Conservation (phyloP, 768 basidiomycete species). For the Leucosporidium creatinivorum region DNA sequence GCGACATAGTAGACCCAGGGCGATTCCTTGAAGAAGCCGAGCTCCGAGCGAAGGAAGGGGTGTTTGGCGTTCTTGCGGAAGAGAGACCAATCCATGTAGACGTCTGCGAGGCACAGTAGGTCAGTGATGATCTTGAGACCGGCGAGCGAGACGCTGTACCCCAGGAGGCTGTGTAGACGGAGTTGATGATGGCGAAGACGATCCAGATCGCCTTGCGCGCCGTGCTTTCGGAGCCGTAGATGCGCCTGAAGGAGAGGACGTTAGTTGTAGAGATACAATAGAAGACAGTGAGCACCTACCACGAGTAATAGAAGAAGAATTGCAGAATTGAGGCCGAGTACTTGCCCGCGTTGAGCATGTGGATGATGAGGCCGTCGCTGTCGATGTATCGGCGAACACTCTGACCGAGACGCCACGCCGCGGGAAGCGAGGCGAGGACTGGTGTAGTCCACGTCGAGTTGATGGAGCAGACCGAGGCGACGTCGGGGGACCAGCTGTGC, state of each 20-base stretch:
- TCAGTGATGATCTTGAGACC: background rate
- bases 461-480: slow-evolving; percentile 37
- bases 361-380: slow-evolving; percentile 52
- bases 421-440: slow-evolving; percentile 58
- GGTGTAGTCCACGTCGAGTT: slow-evolving; percentile 57
- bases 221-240: slow-evolving; percentile 33
- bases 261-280: too few relatives aligned
- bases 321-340: slow-evolving; percentile 35
- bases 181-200: slow-evolving; percentile 56
- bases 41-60: slow-evolving; percentile 61
- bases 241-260: slow-evolving; percentile 47
- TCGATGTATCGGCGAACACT: slow-evolving; percentile 80
- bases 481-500: slow-evolving; percentile 46
- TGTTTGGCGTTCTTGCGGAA: slow-evolving; percentile 51
- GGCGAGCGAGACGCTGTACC: slow-evolving; percentile 48
- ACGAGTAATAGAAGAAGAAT: slow-evolving; percentile 53
- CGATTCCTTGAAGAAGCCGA: slow-evolving; percentile 58
- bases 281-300: background rate
- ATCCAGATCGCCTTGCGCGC: slow-evolving; percentile 60
- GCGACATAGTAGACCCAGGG: slow-evolving; percentile 59
- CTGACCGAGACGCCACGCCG: slow-evolving; percentile 71
- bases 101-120: slow-evolving; percentile 37
- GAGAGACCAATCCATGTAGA: slow-evolving; percentile 88
- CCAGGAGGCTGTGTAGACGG: slow-evolving; percentile 66
- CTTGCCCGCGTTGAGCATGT: slow-evolving; percentile 73